A percentile compares a stretch with the other conserved stretches of the same genome.
phyloP scores from a whole-genome alignment of 192 early-diverging fungal genomes.

The Backusella parvicylindrica region DNA sequence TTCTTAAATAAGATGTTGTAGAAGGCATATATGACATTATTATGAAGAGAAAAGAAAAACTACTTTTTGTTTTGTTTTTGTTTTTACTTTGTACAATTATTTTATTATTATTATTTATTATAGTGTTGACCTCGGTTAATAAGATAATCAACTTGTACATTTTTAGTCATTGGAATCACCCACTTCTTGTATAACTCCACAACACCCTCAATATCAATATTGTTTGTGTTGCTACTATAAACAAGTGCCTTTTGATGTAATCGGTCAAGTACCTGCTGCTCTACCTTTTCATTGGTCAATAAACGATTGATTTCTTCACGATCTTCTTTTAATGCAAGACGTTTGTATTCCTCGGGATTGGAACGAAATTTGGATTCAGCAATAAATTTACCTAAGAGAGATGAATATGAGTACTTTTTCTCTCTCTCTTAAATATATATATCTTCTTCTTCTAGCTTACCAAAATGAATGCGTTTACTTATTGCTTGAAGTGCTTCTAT shows the following conservation, averaged over 20 bases:
- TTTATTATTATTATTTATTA: not conserved
- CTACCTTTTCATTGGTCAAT: constrained; percentile 88
- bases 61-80: not conserved
- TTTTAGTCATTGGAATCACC: constrained; percentile 95
- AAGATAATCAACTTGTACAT: constrained; percentile 94
- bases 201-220: constrained; percentile 78
- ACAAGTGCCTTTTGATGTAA: constrained; percentile 86
- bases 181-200: constrained; percentile 89
- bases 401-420: not conserved
- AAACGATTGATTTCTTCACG: constrained; percentile 75
- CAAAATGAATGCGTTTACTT: constrained; percentile 93
- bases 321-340: constrained; percentile 54
- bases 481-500: constrained; percentile 92
- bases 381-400: constrained; percentile 80
- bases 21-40: not conserved
- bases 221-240: constrained; percentile 72
- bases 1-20: not conserved
- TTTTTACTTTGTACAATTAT: too few species aligned
- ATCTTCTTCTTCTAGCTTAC: constrained; percentile 31
- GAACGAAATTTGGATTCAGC: constrained; percentile 97
- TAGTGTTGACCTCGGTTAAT: constrained; percentile 49
- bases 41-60: not conserved
- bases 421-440: not conserved
- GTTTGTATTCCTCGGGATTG: constrained; percentile 37
- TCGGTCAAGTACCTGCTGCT: constrained; percentile 76